These are phyloP conservation scores for Penicillium arizonense DNA, from an alignment of 495 filamentous ascomycete genomes.

Conservation along the genomic window DNA sequence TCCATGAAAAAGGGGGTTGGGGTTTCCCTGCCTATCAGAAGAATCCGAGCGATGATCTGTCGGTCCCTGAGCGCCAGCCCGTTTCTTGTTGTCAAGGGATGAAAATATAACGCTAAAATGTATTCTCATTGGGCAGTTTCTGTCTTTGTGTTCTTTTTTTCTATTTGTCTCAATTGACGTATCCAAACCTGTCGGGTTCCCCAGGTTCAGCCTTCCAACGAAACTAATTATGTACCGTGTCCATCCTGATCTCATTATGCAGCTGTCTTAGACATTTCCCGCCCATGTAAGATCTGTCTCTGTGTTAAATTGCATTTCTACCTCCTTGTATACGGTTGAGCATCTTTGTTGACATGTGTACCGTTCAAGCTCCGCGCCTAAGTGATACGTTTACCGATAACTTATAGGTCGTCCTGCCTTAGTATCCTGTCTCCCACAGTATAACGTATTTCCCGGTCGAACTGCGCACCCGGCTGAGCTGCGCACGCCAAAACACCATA, in stretches of 20 bases:
- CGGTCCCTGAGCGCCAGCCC: slow-evolving; percentile 5
- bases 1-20: slow-evolving; percentile 1
- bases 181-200: not conserved
- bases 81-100: slow-evolving; percentile 1
- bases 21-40: slow-evolving; percentile 11
- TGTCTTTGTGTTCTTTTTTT: not conserved
- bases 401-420: no score
- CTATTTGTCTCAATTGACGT: not conserved
- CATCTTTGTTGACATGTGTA: no score
- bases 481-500: no score
- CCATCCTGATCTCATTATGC: slow-evolving; percentile 9
- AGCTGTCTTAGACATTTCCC: slow-evolving; percentile 24
- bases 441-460: no score
- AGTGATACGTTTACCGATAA: no score
- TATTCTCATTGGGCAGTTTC: not conserved
- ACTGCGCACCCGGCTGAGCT: no score
- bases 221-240: slow-evolving; percentile 15
- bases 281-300: not conserved
- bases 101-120: not conserved
- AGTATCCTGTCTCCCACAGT: no score
- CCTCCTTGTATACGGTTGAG: no score
- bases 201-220: slow-evolving; percentile 6
- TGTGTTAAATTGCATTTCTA: no score
- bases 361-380: no score
- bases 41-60: slow-evolving; percentile 18